Conservation (phyloP, 352 stramenopile species). For the Thraustochytrium striatum region DNA sequence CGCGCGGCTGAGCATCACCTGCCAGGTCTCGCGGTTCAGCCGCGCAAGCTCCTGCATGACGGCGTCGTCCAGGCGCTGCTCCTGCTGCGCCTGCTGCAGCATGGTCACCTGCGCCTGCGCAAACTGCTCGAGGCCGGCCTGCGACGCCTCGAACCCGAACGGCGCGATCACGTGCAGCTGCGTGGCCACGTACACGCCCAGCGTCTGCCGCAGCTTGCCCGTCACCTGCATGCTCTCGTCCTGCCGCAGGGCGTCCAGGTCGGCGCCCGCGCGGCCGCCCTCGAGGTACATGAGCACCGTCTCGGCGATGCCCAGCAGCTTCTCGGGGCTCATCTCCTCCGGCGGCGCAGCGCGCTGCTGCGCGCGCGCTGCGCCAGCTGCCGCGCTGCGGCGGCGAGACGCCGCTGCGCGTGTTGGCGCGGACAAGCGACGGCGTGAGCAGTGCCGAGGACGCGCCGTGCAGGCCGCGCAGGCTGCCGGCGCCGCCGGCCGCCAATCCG, state of each 20-base stretch:
- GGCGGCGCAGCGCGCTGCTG: not conserved
- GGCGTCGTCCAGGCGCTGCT: not conserved
- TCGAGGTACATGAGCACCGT: conserved; percentile 50
- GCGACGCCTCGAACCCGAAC: conserved; percentile 14
- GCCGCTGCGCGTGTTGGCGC: too few relatives aligned
- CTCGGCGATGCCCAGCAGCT: conserved; percentile 35
- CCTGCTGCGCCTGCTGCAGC: not conserved
- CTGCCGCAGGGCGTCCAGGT: conserved; percentile 28
- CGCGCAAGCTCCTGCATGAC: conserved; percentile 22
- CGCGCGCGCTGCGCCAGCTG: not conserved
- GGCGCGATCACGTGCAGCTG: conserved; percentile 48
- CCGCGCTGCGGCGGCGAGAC: not conserved
- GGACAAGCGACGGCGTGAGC: too few relatives aligned
- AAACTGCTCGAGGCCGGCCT: conserved; percentile 36
- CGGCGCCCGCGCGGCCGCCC: not conserved
- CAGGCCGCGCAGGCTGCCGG: too few relatives aligned
- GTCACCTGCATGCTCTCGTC: not conserved
- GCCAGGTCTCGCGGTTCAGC: conserved; percentile 30
- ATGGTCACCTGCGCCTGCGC: conserved; percentile 40
- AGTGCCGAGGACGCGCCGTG: too few relatives aligned
- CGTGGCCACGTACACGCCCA: conserved; percentile 34
- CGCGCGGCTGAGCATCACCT: not conserved
- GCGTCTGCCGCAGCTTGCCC: conserved; percentile 15
- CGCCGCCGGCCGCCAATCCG: too few relatives aligned
- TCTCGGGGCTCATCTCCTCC: not conserved